Evolutionary conservation across 176 grass and related monocot genomes (phyloP).

Genomic region (Zoysia pacifica): DNA sequence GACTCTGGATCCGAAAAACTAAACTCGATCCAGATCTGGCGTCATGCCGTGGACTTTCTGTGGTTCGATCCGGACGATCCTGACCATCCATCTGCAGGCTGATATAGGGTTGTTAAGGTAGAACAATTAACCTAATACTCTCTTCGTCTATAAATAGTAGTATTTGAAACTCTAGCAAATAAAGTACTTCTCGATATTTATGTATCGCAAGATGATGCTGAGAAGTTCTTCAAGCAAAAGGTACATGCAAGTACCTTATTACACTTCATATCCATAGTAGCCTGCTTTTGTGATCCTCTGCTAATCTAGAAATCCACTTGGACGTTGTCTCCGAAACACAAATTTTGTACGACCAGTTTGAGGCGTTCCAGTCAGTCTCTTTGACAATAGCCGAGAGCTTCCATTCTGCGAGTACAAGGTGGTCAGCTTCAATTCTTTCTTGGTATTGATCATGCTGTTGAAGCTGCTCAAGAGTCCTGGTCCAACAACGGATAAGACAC

Average conservation of each 20-base stretch:
- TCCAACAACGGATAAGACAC: neutral
- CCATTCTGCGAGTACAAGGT: neutral
- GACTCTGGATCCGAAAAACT: neutral
- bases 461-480: neutral
- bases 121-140: no score
- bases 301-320: neutral
- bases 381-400: slow-evolving; percentile 15
- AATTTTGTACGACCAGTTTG: no score
- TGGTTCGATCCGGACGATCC: neutral
- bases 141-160: no score
- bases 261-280: no score
- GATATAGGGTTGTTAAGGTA: neutral
- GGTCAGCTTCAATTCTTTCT: neutral
- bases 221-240: neutral
- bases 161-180: no score
- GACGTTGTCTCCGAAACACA: neutral
- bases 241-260: no score
- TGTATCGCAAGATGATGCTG: neutral
- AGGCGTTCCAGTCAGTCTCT: neutral
- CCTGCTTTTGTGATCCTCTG: neutral
- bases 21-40: neutral
- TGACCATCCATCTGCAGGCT: neutral
- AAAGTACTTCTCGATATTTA: neutral
- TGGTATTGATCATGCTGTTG: neutral
- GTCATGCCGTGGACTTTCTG: slow-evolving; percentile 17